phyloP scores from a whole-genome alignment of 441 rosid genomes.

The Brassica balearica region DNA sequence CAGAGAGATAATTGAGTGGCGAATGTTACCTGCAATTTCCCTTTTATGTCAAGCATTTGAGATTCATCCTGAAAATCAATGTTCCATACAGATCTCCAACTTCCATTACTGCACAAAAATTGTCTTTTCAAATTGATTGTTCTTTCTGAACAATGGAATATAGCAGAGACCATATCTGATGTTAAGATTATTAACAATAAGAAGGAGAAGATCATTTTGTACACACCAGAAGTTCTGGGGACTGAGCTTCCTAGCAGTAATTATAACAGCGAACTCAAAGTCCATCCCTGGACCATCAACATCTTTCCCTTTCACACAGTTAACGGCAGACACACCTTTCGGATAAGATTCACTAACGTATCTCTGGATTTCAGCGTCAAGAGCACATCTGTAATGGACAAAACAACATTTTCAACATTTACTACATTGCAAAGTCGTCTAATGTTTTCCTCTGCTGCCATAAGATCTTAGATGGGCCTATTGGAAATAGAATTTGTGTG shows the following conservation, averaged over 20 bases:
- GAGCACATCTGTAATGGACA: constrained; percentile 64
- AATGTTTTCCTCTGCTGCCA: too few relatives aligned
- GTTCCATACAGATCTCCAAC: constrained; percentile 95
- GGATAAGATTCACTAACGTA: constrained; percentile 94
- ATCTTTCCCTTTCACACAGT: constrained; percentile 81
- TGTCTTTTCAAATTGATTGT: too few relatives aligned
- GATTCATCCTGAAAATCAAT: constrained; percentile 83
- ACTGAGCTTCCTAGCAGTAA: constrained; percentile 83
- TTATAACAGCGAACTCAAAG: constrained; percentile 89
- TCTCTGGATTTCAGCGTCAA: constrained; percentile 85
- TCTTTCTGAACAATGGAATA: too few relatives aligned
- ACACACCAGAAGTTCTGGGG: constrained; percentile 91
- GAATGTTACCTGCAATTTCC: constrained; percentile 79
- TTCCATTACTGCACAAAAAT: constrained; percentile 68
- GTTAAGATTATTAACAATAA: neutral
- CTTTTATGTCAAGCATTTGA: constrained; percentile 73
- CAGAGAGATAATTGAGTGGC: neutral
- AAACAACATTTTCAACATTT: constrained; percentile 17
- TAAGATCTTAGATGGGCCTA: too few relatives aligned
- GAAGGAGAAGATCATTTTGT: constrained; percentile 19
- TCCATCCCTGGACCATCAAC: constrained; percentile 81
- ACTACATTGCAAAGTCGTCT: too few relatives aligned
- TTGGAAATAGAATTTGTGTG: too few relatives aligned
- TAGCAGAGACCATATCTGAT: neutral
- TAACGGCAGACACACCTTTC: constrained; percentile 84